Conservation (phyloP, 2,329 filamentous ascomycete species). For the Curvularia hawaiiensis region DNA sequence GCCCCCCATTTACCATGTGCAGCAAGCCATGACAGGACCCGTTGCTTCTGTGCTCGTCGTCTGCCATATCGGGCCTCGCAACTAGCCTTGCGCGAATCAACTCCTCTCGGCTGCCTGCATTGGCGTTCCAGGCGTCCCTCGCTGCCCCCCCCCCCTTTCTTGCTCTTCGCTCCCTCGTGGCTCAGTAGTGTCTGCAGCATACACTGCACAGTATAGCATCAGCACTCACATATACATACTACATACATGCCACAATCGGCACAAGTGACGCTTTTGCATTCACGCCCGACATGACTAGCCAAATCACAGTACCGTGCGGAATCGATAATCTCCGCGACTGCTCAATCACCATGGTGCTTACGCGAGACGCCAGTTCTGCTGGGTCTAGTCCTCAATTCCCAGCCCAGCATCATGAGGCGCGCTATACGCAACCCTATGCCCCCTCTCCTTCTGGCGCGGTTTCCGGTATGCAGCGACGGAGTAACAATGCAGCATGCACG, state of each 20-base stretch:
- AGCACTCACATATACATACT: constrained; percentile 9
- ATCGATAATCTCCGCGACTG: constrained; percentile 24
- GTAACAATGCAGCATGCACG: constrained; percentile 6
- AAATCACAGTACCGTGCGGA: constrained; percentile 1
- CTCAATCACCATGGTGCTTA: constrained; percentile 24
- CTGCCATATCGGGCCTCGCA: constrained; percentile 1
- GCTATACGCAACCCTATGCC: constrained; percentile 1
- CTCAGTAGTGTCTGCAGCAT: neutral
- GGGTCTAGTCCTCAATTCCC: constrained; percentile 15
- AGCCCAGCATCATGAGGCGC: constrained; percentile 18
- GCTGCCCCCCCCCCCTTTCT: neutral
- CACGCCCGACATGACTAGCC: constrained; percentile 20
- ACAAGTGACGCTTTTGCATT: constrained; percentile 22
- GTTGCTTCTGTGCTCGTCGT: constrained; percentile 18
- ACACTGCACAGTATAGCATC: constrained; percentile 6
- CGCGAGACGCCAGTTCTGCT: constrained; percentile 25
- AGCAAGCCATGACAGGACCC: constrained; percentile 12
- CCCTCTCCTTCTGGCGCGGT: constrained; percentile 19
- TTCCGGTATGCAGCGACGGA: constrained; percentile 16
- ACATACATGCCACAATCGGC: constrained; percentile 11
- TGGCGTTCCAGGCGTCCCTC: neutral
- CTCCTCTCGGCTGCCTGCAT: neutral
- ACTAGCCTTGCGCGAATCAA: neutral
- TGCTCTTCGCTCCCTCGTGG: neutral
- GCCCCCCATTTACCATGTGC: constrained; percentile 1